Conservation (phyloP, 768 basidiomycete species). For the Suillus luteus region DNA sequence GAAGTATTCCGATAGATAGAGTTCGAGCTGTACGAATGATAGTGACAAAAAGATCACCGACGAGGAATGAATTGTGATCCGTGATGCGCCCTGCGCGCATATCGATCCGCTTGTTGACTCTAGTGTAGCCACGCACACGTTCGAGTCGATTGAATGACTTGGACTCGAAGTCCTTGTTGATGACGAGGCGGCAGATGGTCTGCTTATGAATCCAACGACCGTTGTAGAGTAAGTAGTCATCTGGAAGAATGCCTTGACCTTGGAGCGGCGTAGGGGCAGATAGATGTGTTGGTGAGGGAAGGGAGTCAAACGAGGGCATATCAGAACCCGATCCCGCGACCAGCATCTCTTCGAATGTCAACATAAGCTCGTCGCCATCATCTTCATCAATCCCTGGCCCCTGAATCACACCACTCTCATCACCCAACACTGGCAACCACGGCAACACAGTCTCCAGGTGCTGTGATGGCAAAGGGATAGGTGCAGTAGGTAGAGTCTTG, state of each 20-base stretch:
- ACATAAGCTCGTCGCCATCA: no score
- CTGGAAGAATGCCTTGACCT: not conserved
- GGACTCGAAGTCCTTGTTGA: conserved; percentile 3
- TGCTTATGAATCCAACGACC: conserved; percentile 8
- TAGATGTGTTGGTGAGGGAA: no score
- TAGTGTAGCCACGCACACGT: not conserved
- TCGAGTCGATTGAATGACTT: not conserved
- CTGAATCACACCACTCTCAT: no score
- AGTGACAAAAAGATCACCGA: not conserved
- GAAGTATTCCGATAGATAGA: not conserved
- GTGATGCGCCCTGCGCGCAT: not conserved
- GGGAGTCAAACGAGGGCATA: not conserved
- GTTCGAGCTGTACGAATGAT: not conserved
- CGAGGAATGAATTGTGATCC: not conserved
- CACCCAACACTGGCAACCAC: no score
- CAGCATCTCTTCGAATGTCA: no score
- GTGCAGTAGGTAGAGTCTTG: no score
- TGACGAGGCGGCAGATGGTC: not conserved
- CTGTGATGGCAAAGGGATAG: no score
- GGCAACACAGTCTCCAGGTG: no score
- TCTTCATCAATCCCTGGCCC: no score
- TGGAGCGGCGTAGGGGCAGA: no score
- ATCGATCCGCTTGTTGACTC: not conserved
- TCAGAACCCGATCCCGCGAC: no score
- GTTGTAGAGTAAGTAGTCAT: conserved; percentile 6